Evolutionary conservation across 305 asterid species (phyloP), one percentile per base, ranked within the genome.

Genomic region (Solanum hybrid): DNA sequence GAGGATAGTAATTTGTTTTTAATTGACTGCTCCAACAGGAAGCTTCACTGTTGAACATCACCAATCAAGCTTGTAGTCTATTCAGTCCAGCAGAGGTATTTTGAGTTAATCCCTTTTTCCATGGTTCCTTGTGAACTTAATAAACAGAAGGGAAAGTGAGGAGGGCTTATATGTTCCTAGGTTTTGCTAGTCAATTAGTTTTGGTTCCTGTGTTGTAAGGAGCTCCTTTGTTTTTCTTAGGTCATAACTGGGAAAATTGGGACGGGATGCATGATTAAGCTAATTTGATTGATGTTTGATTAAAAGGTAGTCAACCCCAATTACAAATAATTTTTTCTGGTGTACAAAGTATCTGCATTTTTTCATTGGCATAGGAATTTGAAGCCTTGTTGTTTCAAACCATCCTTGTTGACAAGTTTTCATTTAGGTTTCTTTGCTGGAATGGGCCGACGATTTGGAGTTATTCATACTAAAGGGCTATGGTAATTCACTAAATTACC

Each of bases 401-500:
- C 51, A 85, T 85, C 77, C 76, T 85, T 85, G 6, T 56, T 85
- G 88, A 85, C 77, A 56, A 90, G 85, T 78, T 75, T 40, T 88
- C 84, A 90, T 36, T 88, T 88, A 96, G 99, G 94, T 95, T 85
- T 93, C 91, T 88, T 92, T 96, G 91, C 91, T 97, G 94, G 99
- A 96, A 93, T 97, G 98, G 98, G 88, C 99, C 14, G 99, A 97
- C 90, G 98, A 97, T 92, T 91, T 97, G 93, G 99, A 97, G 93
- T 92, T 94, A 77, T 97, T 97, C 93, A 86, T 96, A 73, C 90
- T 95, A 84, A 97, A 95, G 92, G 99, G 99, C 75, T 96, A 97
- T 91, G 99, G 99, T 86, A 94, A 96, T 93, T 92, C 98, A 71
- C 91, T 97, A 85, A 97, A 97, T 91, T 96, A 97, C 91, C 95